These are phyloP conservation scores for Chlamydomonas sphaeroides DNA, from an alignment of 139 green algal genomes.

Conservation along the genomic window DNA sequence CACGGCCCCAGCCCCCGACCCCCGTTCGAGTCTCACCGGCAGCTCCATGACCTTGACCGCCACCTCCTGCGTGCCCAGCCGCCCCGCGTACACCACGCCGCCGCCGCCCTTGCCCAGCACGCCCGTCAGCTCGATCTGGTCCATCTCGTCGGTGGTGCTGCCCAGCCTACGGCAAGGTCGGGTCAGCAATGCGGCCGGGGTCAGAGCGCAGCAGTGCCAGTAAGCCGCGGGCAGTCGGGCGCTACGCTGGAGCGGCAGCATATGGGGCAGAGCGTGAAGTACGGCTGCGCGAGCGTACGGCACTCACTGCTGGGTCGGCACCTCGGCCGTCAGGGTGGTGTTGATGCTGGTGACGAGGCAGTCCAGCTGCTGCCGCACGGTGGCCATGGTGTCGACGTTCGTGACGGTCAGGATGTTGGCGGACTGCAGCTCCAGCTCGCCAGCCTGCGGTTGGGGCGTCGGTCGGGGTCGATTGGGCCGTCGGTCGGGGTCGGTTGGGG, in stretches of 20 bases:
- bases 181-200: too few relatives aligned
- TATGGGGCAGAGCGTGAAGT: too few relatives aligned
- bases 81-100: conserved; percentile 19
- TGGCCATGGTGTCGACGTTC: not conserved
- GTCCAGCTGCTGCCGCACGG: conserved; percentile 14
- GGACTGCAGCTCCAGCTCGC: too few relatives aligned
- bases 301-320: not conserved
- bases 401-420: conserved; percentile 15
- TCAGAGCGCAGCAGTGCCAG: too few relatives aligned
- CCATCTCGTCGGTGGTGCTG: conserved; percentile 15
- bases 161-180: too few relatives aligned
- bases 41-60: conserved; percentile 25
- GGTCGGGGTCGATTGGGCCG: too few relatives aligned
- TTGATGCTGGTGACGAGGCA: conserved; percentile 12
- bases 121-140: conserved; percentile 1
- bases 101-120: conserved; percentile 35
- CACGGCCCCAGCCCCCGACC: too few relatives aligned
- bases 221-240: too few relatives aligned
- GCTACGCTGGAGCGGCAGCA: too few relatives aligned
- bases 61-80: conserved; percentile 6
- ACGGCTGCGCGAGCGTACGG: not conserved
- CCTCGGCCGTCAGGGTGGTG: conserved; percentile 25
- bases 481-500: too few relatives aligned
- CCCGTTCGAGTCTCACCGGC: not conserved
- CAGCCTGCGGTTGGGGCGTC: too few relatives aligned